Conservation (phyloP, 2,329 filamentous ascomycete genomes). For the Colletotrichum kahawae region DNA sequence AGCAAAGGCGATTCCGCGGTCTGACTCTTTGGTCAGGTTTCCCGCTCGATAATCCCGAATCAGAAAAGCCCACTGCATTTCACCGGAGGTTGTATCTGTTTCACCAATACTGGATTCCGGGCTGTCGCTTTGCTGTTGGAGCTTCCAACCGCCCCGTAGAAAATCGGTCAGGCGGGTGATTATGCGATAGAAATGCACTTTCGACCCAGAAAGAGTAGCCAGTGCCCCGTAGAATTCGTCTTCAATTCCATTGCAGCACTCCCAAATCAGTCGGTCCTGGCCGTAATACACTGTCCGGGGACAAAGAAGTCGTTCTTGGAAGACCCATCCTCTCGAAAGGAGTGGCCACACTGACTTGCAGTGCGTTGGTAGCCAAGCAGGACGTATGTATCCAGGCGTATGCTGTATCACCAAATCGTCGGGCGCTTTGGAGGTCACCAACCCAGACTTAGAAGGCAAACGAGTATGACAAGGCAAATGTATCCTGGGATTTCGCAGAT, state of each 20-base stretch:
- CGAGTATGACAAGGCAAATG: neutral
- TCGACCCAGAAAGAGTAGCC: neutral
- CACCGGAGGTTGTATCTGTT: neutral
- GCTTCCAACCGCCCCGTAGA: neutral
- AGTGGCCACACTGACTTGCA: neutral
- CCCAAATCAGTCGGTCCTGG: neutral
- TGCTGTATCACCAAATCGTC: neutral
- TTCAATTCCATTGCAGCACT: neutral
- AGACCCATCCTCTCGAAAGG: neutral
- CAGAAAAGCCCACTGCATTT: neutral
- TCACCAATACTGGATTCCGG: neutral
- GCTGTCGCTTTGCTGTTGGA: neutral
- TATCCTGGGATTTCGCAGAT: neutral
- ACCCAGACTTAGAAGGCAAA: neutral
- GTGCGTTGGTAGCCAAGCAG: neutral
- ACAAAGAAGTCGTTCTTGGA: neutral
- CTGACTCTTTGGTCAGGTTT: neutral
- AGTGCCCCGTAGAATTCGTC: neutral
- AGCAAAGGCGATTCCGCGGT: neutral
- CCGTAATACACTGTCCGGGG: neutral
- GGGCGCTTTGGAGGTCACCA: accelerated
- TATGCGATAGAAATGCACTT: neutral
- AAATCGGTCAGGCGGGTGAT: neutral
- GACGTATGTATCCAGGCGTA: neutral
- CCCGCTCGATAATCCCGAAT: neutral